phyloP scores from a whole-genome alignment of 2,329 filamentous ascomycete genomes.

The Fusarium lyarnte region DNA sequence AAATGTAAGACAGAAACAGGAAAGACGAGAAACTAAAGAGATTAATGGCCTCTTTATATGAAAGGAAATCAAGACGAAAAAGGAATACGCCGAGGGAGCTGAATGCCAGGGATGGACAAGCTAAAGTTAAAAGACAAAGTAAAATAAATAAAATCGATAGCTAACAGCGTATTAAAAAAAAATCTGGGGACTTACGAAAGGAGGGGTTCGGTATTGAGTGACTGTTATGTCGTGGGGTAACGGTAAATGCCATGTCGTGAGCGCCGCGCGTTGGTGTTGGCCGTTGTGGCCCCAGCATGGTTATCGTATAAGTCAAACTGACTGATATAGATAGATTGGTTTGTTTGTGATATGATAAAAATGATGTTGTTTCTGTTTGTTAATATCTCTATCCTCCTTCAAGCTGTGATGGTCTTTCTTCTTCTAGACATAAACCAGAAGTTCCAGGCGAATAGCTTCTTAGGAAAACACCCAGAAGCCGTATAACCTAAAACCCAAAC shows the following conservation, averaged over 20 bases:
- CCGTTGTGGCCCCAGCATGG: slow-evolving; percentile 33
- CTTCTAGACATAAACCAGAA: background rate
- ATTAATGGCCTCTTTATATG: background rate
- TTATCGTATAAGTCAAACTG: slow-evolving; percentile 17
- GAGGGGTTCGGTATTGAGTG: slow-evolving; percentile 57
- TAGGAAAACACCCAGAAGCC: background rate
- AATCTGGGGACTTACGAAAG: slow-evolving; percentile 57
- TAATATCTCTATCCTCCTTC: background rate
- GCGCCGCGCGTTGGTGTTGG: slow-evolving; percentile 32
- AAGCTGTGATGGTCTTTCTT: background rate
- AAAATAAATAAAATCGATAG: background rate
- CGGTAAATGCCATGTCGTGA: slow-evolving; percentile 25
- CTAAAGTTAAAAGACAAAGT: background rate
- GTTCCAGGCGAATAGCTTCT: background rate
- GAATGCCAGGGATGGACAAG: slow-evolving; percentile 2
- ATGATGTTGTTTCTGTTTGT: background rate
- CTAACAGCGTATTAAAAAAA: background rate
- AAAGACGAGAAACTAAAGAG: background rate
- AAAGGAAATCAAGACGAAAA: background rate
- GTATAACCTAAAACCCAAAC: background rate
- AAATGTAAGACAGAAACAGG: background rate
- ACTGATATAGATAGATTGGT: background rate
- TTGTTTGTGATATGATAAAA: background rate
- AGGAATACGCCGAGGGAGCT: slow-evolving; percentile 13
- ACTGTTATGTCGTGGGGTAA: slow-evolving; percentile 27